A percentile compares a stretch with the other conserved stretches of the same genome.
Evolutionary conservation across 306 rosid genomes (phyloP).

Genomic region (Lathyrus aphaca): DNA sequence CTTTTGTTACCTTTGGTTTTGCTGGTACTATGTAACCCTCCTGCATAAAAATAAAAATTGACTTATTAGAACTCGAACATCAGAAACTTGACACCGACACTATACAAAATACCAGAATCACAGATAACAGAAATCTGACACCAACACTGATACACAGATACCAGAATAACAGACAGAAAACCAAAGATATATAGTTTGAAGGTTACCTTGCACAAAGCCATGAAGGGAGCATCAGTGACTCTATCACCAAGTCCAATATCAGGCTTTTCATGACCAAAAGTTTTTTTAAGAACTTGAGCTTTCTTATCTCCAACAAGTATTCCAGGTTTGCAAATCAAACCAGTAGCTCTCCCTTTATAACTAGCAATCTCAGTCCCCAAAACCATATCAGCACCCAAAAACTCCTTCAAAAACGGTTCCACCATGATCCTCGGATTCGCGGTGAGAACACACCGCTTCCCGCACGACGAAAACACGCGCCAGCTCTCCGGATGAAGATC

Average conservation of each 20-base stretch:
- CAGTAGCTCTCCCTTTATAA: constrained; percentile 70
- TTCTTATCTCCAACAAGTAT: constrained; percentile 69
- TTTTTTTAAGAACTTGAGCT: constrained; percentile 54
- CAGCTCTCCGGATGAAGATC: constrained; percentile 72
- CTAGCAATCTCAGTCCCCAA: constrained; percentile 67
- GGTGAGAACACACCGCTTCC: constrained; percentile 62
- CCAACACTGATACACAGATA: too few relatives aligned
- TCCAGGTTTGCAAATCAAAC: constrained; percentile 58
- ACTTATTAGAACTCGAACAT: background rate
- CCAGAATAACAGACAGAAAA: too few relatives aligned
- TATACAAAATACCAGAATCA: too few relatives aligned
- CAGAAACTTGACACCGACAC: background rate
- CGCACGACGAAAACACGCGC: constrained; percentile 75
- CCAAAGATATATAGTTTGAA: too few relatives aligned
- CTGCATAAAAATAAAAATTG: constrained; percentile 36
- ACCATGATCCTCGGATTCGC: constrained; percentile 87
- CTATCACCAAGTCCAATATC: constrained; percentile 85
- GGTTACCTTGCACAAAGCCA: constrained; percentile 77
- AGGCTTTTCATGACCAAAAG: constrained; percentile 56
- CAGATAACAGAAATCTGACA: too few relatives aligned
- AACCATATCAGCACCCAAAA: constrained; percentile 66
- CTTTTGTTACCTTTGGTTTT: constrained; percentile 49
- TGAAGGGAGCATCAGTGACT: constrained; percentile 70
- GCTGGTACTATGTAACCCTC: constrained; percentile 70
- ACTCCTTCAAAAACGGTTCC: constrained; percentile 73